Percentiles rank a stretch among this genome's conserved stretches.
Evolutionary conservation across 495 filamentous ascomycete genomes (phyloP).

Genomic region (Schizothecium vesticola): DNA sequence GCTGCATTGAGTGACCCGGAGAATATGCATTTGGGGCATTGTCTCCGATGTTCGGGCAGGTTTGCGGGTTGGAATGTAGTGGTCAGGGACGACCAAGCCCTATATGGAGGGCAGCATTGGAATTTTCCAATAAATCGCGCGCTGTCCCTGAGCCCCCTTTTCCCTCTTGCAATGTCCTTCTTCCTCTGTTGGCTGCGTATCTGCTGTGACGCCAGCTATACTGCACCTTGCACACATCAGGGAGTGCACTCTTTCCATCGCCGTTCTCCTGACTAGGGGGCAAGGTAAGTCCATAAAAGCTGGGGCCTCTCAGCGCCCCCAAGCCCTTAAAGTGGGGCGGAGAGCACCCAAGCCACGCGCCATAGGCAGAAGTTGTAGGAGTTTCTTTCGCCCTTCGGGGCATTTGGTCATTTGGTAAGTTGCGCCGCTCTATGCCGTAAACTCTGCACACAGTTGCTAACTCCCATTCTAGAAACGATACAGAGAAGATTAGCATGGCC

Average conservation of each 20-base stretch:
- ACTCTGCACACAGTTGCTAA: slow-evolving; percentile 11
- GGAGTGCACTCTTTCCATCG: neutral
- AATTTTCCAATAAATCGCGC: neutral
- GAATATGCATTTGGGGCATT: neutral
- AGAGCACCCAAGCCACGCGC: neutral
- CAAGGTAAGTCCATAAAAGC: neutral
- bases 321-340: neutral
- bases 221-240: neutral
- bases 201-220: neutral
- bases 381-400: slow-evolving; percentile 22
- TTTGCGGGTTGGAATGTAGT: neutral
- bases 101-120: neutral
- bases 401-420: slow-evolving; percentile 34
- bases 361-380: neutral
- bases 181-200: neutral
- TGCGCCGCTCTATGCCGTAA: slow-evolving; percentile 11
- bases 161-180: neutral
- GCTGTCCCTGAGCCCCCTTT: neutral
- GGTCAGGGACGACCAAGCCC: neutral
- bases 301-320: neutral
- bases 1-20: neutral
- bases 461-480: slow-evolving; percentile 27
- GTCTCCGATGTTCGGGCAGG: neutral
- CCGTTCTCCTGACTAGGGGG: too few species aligned
- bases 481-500: slow-evolving; percentile 99